phyloP scores from a whole-genome alignment of 1,139 yeast species.

The Zygosaccharomyces sapae region DNA sequence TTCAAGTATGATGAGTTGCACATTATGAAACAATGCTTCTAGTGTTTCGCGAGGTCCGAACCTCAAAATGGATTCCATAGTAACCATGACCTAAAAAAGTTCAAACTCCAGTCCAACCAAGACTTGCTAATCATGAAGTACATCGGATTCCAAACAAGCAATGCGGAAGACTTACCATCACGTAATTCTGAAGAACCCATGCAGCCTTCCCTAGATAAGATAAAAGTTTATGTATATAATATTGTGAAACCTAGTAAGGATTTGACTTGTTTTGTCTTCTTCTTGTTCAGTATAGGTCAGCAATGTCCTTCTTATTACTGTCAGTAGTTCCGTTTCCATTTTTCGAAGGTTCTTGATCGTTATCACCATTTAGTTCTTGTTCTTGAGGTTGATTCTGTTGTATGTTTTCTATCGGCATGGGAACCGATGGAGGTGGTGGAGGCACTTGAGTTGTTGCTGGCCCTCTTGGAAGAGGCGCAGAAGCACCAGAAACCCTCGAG shows the following conservation, averaged over 20 bases:
- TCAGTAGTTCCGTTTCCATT: constrained; percentile 2
- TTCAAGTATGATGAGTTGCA: constrained; percentile 6
- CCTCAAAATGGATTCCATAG: constrained; percentile 8
- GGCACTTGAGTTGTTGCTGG: not conserved
- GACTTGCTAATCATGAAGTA: no score
- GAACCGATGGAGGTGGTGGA: not conserved
- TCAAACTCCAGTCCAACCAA: not conserved
- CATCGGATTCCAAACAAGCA: not conserved
- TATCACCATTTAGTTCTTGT: constrained; percentile 2
- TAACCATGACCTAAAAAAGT: not conserved
- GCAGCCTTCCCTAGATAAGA: constrained; percentile 3
- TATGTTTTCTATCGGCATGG: not conserved
- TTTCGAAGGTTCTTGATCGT: not conserved
- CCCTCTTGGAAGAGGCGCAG: not conserved
- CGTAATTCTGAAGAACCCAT: not conserved
- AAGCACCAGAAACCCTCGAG: not conserved
- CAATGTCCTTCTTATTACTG: constrained; percentile 12
- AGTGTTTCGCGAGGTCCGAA: constrained; percentile 5
- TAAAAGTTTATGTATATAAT: constrained; percentile 1
- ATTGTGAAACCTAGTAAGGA: not conserved
- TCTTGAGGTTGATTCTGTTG: constrained; percentile 1
- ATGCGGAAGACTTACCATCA: not conserved
- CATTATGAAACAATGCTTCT: constrained; percentile 8
- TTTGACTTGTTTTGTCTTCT: not conserved
- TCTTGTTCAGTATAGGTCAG: constrained; percentile 12